Evolutionary conservation across 2,329 filamentous ascomycete genomes (phyloP), one percentile per base, ranked within the genome.

Genomic region (Beauveria pseudobassiana): DNA sequence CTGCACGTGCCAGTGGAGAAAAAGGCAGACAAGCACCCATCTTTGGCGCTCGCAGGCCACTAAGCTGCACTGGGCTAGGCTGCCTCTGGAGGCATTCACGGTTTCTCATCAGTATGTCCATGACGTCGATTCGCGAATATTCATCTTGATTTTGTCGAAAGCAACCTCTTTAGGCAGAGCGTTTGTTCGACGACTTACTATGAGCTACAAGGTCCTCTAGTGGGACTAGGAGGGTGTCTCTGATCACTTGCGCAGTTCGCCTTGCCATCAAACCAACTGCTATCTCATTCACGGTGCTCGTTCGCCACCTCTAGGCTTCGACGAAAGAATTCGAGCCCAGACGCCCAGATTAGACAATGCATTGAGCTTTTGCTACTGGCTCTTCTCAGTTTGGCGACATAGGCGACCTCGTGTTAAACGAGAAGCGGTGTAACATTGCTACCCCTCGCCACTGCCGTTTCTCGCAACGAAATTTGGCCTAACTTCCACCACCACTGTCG

Each of bases 1-100:
- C 30, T 40, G 55, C 45, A 58, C 55, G 55, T 58, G 55, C 45
- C 43, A 4, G 55, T 58, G 55, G 55, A 58, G 45, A 26, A 16
- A 26, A 14, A 16, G 18, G 34, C 48, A 50, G 18, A 4, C 14
- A 38, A 38, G n/a, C 3, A 34, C 22, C 10, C 48, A 4, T 16
- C 16, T 58, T 40, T 28, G 42, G 45, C 22, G 46, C 45, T 20
- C 3, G 10, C 24, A 43, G 30, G 45, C 53, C 40, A 22, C 53
- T 56, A 56, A 34, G n/a, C 18, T 51, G 22, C 3, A 51, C 45
- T 20, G 34, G 56, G 56, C 46, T 59, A 59, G 46, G 43, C 34
- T 51, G 20, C 45, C 34, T 42, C 30, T 20, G 9, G 10, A 20
- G 38, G 5, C 34, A 59, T 51, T 59, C 57, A 59, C 57, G 38